Base-by-base conservation (phyloP, 2,329 filamentous ascomycete species). In the Aspergillus novofumigatus region DNA sequence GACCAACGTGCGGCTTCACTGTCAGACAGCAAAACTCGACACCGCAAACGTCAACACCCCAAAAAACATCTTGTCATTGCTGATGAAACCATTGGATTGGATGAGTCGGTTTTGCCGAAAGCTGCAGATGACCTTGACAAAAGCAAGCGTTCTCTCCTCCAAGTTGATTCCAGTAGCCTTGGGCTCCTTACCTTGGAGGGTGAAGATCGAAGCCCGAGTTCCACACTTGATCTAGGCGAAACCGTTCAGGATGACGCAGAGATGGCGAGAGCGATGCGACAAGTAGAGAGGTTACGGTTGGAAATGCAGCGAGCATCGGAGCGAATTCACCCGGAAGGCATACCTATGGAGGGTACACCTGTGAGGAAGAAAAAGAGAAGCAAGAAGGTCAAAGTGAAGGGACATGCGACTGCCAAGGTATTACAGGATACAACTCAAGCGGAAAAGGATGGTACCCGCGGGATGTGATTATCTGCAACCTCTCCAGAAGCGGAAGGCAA, bases 91-190 rank as follows among this genome's bases (percentile, higher is more conserved):
- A 80, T 93, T 6, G 83, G 80, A 23, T 53, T 65, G 6, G 75
- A 75, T 10, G 68, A 66, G n/a, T 17, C 58, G 1, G 49, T 52
- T 55, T 80, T 77, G 64, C 74, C 78, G 3, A 77, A 81, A 25
- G 56, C 55, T 14, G 49, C 42, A 32, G 61, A 66, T 44, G 67
- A 64, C 23, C 52, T 58, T 35, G 64, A 66, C 7, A 75, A 73
- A 51, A 66, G 68, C 0, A 89, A 86, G 68, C 91, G 88, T 60
- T 81, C 81, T 4, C 78, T 97, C 1, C 82, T 99, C 1, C 86
- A 92, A 62, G 89, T 97, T 0, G 92, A 97, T 74, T 96, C 92
- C 38, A 93, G 90, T 62, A 88, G 87, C 45, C 84, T 99, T 3
- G 85, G 86, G 1, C 78, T 84, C 2, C 83, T 97, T 47, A 88